Evolutionary conservation across 2,329 filamentous ascomycete species (phyloP), one percentile per base, ranked within the genome.

Genomic region (Arthrinium phaeospermum): DNA sequence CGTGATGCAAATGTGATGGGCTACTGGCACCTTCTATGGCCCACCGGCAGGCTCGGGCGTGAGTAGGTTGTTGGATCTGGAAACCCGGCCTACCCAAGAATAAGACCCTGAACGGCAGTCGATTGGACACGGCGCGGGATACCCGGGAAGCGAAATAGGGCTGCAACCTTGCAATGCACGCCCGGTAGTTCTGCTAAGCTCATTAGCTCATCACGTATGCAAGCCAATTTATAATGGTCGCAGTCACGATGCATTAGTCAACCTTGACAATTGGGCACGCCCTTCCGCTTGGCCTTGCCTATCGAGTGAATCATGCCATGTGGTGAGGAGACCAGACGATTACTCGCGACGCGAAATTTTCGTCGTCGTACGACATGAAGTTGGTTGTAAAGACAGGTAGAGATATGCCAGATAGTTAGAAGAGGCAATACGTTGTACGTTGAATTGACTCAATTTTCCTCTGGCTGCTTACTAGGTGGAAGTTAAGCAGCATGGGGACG

Each of bases 101-200:
- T 19, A 64, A n/a, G 6, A 64, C 4, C 34, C 34, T 64, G 57
- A 64, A 12, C 57, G 34, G 57, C 57, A 41, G 57, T 22, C 57
- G 57, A 14, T 64, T 64, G 34, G 34, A 41, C 34, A 22, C 19
- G 30, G 57, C 22, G 57, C 57, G 57, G 57, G 57, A 41, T 41
- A 41, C 19, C 57, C 57, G 57, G 57, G 57, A 64, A 64, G 57
- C 57, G 57, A 64, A 64, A 13, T n/a, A n/a, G 34, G 57, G 34
- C 12, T 41, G 57, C 22, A 64, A 41, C 57, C 57, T 41, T 41
- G 22, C 13, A 4, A 64, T 64, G 57, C 57, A 64, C 34, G 57
- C 57, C 8, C 57, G 57, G 57, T n/a, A 64, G 57, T 64, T 37
- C 57, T 64, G 16, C 19, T 64, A 41, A 64, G 57, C 10, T 61